Evolutionary conservation across 2,329 filamentous ascomycete species (phyloP), one percentile per base, ranked within the genome.

Genomic region (Pezicula carpinea): DNA sequence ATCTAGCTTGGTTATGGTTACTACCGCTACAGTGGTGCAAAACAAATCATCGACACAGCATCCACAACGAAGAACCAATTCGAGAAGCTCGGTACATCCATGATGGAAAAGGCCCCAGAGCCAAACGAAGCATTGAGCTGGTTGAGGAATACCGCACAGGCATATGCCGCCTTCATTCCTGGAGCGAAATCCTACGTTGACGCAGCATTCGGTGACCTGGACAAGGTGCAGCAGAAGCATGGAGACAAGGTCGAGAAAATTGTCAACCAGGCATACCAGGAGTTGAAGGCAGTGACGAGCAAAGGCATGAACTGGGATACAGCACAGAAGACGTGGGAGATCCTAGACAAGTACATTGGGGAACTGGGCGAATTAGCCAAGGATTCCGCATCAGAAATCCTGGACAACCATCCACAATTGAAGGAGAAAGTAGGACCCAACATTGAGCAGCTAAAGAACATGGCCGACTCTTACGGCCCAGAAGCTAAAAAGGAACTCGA

Each of bases 401-500:
- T 89, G 43, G 76, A 89, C 58, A 87, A 88, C 61, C 85, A 90
- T 62, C 87, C 87, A 0, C 66, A 84, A 56, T 59, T 88, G 17
- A 88, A 87, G 71, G 77, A 89, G 60, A 83, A 85, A 67, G 67
- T 89, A 7, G 85, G 85, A 13, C 80, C 78, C 10, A 82, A 78
- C 55, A 66, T 87, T 38, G 78, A 87, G 42, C 77, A 86, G 62
- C 69, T 90, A 42, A 86, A 87, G 74, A 65, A 81, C 54, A 74
- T 88, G 65, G 81, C 81, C 21, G 77, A 88, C 13, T 71, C 80
- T 49, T 85, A 85, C 58, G 87, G 87, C 0, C 86, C 85, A 0
- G 83, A 89, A 60, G 85, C 83, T 0, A 87, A 89, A 76, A 83
- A 89, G 73, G 76, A 87, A 64, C 77, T 86, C 5, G 82, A 89